These are phyloP conservation scores for Phaffia tasmanica DNA, from an alignment of 768 basidiomycete species.

Conservation along the genomic window DNA sequence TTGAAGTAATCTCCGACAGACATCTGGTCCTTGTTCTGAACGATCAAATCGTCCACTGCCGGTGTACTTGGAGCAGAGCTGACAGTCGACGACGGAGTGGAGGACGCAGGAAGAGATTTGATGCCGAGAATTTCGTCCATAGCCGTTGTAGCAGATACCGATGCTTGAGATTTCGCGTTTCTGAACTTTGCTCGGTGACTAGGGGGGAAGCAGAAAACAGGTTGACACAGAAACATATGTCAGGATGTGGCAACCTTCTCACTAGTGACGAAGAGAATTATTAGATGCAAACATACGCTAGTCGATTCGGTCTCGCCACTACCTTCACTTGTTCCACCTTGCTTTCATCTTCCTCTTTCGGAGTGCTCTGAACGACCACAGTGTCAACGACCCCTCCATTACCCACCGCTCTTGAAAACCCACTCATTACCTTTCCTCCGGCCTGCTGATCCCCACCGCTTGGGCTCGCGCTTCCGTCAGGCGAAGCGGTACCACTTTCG, in stretches of 20 bases:
- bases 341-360: neutral
- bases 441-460: neutral
- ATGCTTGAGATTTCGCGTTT: slow-evolving; percentile 16
- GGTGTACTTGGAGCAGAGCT: neutral
- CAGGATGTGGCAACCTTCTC: neutral
- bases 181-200: slow-evolving; percentile 23
- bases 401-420: slow-evolving; percentile 14
- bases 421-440: slow-evolving; percentile 11
- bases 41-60: slow-evolving; percentile 9
- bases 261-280: neutral
- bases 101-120: neutral
- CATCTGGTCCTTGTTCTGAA: slow-evolving; percentile 4
- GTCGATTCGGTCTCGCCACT: slow-evolving; percentile 7
- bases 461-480: neutral
- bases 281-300: slow-evolving; percentile 14
- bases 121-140: slow-evolving; percentile 26
- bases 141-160: slow-evolving; percentile 4
- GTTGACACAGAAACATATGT: neutral
- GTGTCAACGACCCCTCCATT: slow-evolving; percentile 5
- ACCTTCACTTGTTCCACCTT: neutral
- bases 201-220: neutral
- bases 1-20: slow-evolving; percentile 26
- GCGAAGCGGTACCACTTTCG: neutral
- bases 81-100: neutral
- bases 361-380: slow-evolving; percentile 15